A percentile compares a stretch with the other conserved stretches of the same genome.
phyloP scores from a whole-genome alignment of 2,329 filamentous ascomycete species.

The Aspergillus quadricinctus region DNA sequence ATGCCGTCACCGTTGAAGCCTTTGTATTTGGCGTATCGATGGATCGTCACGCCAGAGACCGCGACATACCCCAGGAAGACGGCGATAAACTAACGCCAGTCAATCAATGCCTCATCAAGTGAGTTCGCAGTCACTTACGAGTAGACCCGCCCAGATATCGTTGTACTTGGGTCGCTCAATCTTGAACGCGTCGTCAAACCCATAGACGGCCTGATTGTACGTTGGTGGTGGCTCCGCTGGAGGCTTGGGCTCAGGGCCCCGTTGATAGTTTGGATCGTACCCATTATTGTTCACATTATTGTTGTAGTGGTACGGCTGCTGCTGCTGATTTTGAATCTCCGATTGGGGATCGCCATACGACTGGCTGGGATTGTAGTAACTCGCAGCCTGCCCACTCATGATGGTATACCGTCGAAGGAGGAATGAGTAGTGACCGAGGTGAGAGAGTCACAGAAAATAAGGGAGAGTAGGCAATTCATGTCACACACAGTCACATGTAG shows the following conservation, averaged over 20 bases:
- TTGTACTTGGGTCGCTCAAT: slow-evolving; percentile 82
- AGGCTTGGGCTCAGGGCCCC: slow-evolving; percentile 17
- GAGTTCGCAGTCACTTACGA: slow-evolving; percentile 49
- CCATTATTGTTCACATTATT: slow-evolving; percentile 9
- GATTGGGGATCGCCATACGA: slow-evolving; percentile 16
- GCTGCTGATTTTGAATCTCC: slow-evolving; percentile 10
- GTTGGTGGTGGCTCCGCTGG: slow-evolving; percentile 36
- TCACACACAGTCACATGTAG: neutral
- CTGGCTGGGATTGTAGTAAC: slow-evolving; percentile 32
- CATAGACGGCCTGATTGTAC: slow-evolving; percentile 35
- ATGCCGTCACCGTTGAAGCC: slow-evolving; percentile 66
- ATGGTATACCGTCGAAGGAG: slow-evolving; percentile 4
- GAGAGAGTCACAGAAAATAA: slow-evolving; percentile 2
- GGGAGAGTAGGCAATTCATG: slow-evolving; percentile 3
- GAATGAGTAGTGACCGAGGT: slow-evolving; percentile 1
- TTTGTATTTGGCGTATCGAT: slow-evolving; percentile 65
- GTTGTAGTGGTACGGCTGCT: slow-evolving; percentile 14
- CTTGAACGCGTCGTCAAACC: slow-evolving; percentile 78
- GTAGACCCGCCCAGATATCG: slow-evolving; percentile 80
- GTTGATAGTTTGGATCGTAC: slow-evolving; percentile 14
- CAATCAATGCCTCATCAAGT: neutral
- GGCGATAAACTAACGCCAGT: slow-evolving; percentile 57
- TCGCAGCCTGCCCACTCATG: slow-evolving; percentile 37
- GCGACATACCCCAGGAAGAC: slow-evolving; percentile 70
- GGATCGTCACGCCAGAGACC: slow-evolving; percentile 70